phyloP scores from a whole-genome alignment of 73 alveolate species.

The Urostyla sp. region DNA sequence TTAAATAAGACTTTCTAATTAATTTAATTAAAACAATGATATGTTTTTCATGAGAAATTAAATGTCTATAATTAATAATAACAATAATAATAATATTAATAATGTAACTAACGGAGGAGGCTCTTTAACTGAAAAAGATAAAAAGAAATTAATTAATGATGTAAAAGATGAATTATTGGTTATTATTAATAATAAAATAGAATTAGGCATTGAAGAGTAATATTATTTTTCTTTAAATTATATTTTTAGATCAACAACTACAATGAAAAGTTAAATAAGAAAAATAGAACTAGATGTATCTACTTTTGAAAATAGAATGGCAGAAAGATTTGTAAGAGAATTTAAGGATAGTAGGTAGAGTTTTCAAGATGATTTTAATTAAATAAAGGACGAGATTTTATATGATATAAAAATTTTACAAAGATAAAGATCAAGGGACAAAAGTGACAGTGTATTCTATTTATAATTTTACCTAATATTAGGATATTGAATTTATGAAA shows the following conservation, averaged over 20 bases:
- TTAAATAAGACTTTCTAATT: no score
- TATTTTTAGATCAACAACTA: background rate
- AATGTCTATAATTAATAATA: no score
- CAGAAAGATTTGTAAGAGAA: slow-evolving; percentile 33
- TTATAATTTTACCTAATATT: background rate
- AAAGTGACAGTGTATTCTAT: slow-evolving; percentile 21
- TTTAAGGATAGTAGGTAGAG: background rate
- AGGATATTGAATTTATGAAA: background rate
- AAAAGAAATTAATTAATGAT: slow-evolving; percentile 27
- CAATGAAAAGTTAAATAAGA: slow-evolving; percentile 4
- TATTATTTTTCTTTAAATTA: background rate
- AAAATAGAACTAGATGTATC: slow-evolving; percentile 10
- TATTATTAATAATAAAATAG: background rate
- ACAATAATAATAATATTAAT: no score
- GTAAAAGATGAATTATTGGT: slow-evolving; percentile 33
- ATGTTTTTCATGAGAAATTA: no score
- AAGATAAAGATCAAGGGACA: slow-evolving; percentile 49
- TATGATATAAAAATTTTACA: slow-evolving; percentile 34
- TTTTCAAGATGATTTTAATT: background rate
- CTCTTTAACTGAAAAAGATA: slow-evolving; percentile 3
- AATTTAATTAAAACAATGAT: no score
- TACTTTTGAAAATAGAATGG: background rate
- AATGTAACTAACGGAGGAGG: no score
- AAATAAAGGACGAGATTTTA: background rate
- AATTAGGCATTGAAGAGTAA: slow-evolving; percentile 18